These are phyloP conservation scores for Aspergillus sp. DNA, from an alignment of 2,329 filamentous ascomycete species.

Conservation along the genomic window DNA sequence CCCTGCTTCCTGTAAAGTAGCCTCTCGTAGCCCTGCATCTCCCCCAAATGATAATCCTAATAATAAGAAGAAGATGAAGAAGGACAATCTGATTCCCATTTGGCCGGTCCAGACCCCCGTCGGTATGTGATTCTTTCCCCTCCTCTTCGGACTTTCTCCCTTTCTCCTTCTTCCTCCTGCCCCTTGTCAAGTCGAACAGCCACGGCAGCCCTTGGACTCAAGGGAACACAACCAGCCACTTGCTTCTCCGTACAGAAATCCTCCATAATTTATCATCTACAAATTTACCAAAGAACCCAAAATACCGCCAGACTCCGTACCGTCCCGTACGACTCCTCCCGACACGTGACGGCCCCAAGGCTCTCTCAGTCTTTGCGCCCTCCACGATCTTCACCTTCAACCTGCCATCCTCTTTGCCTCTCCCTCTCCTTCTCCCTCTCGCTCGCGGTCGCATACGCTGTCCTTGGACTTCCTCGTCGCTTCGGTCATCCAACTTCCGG, in stretches of 20 bases:
- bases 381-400: slow-evolving; percentile 3
- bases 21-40: background rate
- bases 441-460: slow-evolving; percentile 7
- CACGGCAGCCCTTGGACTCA: too few relatives aligned
- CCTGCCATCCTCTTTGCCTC: slow-evolving; percentile 8
- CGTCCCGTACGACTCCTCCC: background rate
- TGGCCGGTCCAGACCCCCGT: too few relatives aligned
- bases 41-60: too few relatives aligned
- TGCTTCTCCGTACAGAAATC: too few relatives aligned
- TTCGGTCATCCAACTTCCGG: slow-evolving; percentile 6
- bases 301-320: background rate
- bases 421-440: too few relatives aligned
- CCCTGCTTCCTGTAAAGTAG: too few relatives aligned
- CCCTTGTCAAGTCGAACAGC: too few relatives aligned
- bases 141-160: background rate
- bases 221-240: too few relatives aligned
- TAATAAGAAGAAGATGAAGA: too few relatives aligned
- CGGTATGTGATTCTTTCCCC: background rate
- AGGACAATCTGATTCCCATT: too few relatives aligned
- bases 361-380: slow-evolving; percentile 7
- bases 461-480: background rate
- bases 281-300: background rate
- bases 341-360: slow-evolving; percentile 17
- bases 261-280: too few relatives aligned
- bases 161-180: background rate